A percentile compares a stretch with the other conserved stretches of the same genome.
Conservation (phyloP, 2,329 filamentous ascomycete species). For the Bipolaris victoriae region DNA sequence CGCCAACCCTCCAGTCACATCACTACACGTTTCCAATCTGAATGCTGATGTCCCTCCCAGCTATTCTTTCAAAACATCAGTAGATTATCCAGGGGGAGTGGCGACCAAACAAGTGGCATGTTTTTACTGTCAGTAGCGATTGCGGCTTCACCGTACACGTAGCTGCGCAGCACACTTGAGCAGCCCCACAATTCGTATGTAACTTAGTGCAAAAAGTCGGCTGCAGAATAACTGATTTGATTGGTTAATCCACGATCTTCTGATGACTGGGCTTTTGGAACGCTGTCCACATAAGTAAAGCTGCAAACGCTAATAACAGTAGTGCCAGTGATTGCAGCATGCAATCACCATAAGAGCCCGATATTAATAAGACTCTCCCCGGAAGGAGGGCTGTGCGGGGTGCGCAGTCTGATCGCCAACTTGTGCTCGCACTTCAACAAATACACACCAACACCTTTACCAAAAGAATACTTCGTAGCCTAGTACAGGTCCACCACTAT, state of each 20-base stretch:
- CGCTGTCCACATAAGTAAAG: too few relatives aligned
- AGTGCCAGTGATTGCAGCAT: not conserved
- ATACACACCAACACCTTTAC: not conserved
- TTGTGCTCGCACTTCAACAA: not conserved
- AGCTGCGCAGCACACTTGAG: too few relatives aligned
- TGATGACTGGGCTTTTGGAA: not conserved
- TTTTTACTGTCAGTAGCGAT: not conserved
- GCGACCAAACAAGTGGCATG: not conserved
- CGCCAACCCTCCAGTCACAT: not conserved
- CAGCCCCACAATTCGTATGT: too few relatives aligned
- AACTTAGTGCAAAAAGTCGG: too few relatives aligned
- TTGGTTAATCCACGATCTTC: not conserved
- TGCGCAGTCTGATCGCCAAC: not conserved
- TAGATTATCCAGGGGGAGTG: not conserved
- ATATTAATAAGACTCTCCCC: not conserved
- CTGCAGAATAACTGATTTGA: not conserved
- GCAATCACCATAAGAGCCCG: not conserved
- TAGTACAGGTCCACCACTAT: too few relatives aligned
- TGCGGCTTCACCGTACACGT: too few relatives aligned
- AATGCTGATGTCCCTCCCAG: not conserved
- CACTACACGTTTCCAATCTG: not conserved
- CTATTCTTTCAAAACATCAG: not conserved
- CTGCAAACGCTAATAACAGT: too few relatives aligned
- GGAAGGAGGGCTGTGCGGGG: not conserved
- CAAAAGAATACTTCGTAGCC: not conserved